Evolutionary conservation across 2,329 filamentous ascomycete species (phyloP).

Genomic region (Aspergillus pseudoterreus): DNA sequence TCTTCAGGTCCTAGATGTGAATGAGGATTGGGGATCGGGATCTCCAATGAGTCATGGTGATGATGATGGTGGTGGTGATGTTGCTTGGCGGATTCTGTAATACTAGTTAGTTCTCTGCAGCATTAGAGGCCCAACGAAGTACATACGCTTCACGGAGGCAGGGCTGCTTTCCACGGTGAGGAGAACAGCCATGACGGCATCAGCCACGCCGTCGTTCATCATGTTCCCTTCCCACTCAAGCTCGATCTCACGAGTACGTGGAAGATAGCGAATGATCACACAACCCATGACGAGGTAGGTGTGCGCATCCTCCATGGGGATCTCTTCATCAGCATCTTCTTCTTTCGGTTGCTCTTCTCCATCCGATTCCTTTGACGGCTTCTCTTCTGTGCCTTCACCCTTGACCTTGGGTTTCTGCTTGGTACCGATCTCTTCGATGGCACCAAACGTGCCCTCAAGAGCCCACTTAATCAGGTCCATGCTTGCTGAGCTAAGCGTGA

Average conservation of each 20-base stretch:
- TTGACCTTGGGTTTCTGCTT: slow-evolving; percentile 14
- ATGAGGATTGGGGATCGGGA: slow-evolving; percentile 65
- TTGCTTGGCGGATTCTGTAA: slow-evolving; percentile 56
- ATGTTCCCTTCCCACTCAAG: slow-evolving; percentile 98
- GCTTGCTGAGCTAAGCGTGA: slow-evolving; percentile 82
- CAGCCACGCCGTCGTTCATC: slow-evolving; percentile 96
- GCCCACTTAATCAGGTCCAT: slow-evolving; percentile 92
- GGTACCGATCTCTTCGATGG: slow-evolving; percentile 58
- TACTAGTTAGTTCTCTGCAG: too few relatives aligned
- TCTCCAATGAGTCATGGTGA: slow-evolving; percentile 34
- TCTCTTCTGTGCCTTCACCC: slow-evolving; percentile 22
- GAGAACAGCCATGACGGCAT: slow-evolving; percentile 89
- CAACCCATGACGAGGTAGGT: slow-evolving; percentile 80
- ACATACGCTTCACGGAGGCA: slow-evolving; percentile 81
- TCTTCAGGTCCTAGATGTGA: slow-evolving; percentile 68
- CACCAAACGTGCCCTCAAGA: slow-evolving; percentile 88
- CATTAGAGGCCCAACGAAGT: background rate
- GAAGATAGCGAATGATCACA: slow-evolving; percentile 73
- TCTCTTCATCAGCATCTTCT: slow-evolving; percentile 46
- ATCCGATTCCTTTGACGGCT: slow-evolving; percentile 34
- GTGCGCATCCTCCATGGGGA: slow-evolving; percentile 32
- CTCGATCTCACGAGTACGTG: slow-evolving; percentile 71
- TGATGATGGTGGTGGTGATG: slow-evolving; percentile 48
- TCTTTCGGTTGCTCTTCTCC: slow-evolving; percentile 30
- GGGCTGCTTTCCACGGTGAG: slow-evolving; percentile 91